phyloP scores from a whole-genome alignment of 2,329 filamentous ascomycete species.

The Fusarium sp. region DNA sequence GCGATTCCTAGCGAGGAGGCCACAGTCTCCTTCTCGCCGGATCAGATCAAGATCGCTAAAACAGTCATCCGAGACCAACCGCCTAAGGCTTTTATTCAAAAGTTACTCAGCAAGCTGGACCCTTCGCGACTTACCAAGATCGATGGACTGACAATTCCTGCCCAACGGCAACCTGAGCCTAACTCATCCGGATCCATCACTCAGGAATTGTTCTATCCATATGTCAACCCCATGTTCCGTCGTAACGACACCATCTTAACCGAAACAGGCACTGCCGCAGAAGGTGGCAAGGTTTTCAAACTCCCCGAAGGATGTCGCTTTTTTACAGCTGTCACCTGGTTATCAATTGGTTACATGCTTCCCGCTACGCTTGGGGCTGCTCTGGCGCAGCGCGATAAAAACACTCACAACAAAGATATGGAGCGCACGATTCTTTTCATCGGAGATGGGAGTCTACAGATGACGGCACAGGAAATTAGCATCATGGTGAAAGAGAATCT shows the following conservation, averaged over 20 bases:
- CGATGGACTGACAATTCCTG: background rate
- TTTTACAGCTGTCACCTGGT: conserved; percentile 20
- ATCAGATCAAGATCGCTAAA: conserved; percentile 1
- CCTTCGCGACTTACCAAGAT: conserved; percentile 5
- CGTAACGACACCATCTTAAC: conserved; percentile 6
- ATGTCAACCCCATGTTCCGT: conserved; percentile 18
- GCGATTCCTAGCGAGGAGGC: background rate
- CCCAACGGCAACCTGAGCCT: background rate
- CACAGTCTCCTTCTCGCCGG: conserved; percentile 4
- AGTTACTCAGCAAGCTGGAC: background rate
- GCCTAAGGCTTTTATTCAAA: background rate
- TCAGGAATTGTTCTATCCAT: conserved; percentile 12
- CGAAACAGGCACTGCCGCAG: conserved; percentile 22
- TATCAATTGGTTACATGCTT: conserved; percentile 29
- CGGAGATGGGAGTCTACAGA: conserved; percentile 16
- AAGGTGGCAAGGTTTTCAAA: conserved; percentile 12
- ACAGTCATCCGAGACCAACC: conserved; percentile 7
- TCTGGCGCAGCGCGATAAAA: conserved; percentile 3
- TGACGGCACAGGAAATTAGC: conserved; percentile 24
- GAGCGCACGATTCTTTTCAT: conserved; percentile 21
- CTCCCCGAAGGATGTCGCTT: background rate
- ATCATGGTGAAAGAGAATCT: conserved; percentile 21
- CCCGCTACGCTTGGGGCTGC: conserved; percentile 20
- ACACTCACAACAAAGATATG: background rate
- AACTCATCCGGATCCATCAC: background rate